phyloP scores from a whole-genome alignment of 805 yeast species.

The Pichia cephalocereana region DNA sequence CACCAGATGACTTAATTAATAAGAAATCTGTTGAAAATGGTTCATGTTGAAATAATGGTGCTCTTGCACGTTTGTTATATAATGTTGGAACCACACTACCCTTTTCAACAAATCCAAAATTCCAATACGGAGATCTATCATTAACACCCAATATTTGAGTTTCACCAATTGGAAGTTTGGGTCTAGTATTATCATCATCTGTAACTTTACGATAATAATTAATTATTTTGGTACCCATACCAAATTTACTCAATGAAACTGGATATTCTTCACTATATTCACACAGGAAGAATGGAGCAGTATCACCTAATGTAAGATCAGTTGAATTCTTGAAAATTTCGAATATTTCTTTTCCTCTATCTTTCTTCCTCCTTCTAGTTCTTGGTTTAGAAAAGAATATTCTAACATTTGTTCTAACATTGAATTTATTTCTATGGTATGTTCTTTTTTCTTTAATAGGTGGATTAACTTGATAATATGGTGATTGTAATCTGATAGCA shows the following conservation, averaged over 20 bases:
- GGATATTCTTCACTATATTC: conserved; percentile 93
- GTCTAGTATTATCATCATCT: conserved; percentile 77
- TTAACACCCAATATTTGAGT: conserved; percentile 94
- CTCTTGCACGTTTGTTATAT: conserved; percentile 84
- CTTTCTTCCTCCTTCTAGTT: conserved; percentile 77
- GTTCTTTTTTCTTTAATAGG: conserved; percentile 59
- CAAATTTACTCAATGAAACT: conserved; percentile 71
- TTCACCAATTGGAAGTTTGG: conserved; percentile 84
- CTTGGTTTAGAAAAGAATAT: conserved; percentile 71
- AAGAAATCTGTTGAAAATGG: conserved; percentile 71
- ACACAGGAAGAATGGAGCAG: conserved; percentile 64
- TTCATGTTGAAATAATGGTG: conserved; percentile 89
- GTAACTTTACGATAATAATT: conserved; percentile 83
- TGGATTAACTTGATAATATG: conserved; percentile 76
- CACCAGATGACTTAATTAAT: conserved; percentile 70
- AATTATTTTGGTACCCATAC: conserved; percentile 91
- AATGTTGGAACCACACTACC: conserved; percentile 91
- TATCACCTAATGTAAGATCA: conserved; percentile 79
- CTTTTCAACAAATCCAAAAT: conserved; percentile 91
- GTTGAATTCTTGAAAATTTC: conserved; percentile 64
- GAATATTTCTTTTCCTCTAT: conserved; percentile 69
- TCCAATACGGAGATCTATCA: conserved; percentile 97
- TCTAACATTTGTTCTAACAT: conserved; percentile 66
- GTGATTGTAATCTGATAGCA: conserved; percentile 79
- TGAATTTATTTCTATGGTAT: conserved; percentile 73